A percentile compares a stretch with the other conserved stretches of the same genome.
Conservation (phyloP, 345 rosid genomes). For the Conringia planisiliqua region DNA sequence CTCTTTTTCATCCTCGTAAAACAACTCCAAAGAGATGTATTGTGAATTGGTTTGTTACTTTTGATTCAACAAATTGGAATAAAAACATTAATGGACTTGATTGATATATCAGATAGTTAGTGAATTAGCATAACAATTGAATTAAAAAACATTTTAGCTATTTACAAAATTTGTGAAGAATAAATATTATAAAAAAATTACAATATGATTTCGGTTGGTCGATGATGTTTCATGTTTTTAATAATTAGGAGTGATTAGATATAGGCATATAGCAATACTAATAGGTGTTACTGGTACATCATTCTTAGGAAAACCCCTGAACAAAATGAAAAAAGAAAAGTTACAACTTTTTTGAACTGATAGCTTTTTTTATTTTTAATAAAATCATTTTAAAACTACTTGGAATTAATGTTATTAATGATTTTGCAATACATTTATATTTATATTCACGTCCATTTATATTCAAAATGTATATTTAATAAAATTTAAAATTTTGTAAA, state of each 20-base stretch:
- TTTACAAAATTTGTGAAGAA: background rate
- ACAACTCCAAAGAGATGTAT: background rate
- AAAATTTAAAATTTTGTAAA: background rate
- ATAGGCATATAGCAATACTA: background rate
- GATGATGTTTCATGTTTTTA: background rate
- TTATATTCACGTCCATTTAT: background rate
- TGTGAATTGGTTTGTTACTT: background rate
- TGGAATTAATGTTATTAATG: background rate
- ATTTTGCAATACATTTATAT: background rate
- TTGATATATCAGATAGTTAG: background rate
- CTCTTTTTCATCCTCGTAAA: background rate
- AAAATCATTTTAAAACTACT: background rate
- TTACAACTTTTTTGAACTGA: background rate
- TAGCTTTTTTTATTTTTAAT: background rate
- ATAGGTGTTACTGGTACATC: background rate
- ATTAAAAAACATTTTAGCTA: background rate
- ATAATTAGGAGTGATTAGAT: background rate
- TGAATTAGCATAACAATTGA: background rate
- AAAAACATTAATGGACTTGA: background rate
- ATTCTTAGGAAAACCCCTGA: background rate
- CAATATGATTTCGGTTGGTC: background rate
- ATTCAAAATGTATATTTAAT: background rate
- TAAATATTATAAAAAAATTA: too few relatives aligned
- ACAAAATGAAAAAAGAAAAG: background rate
- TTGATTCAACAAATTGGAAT: background rate